Conservation (phyloP, 768 basidiomycete species). For the Pluteus cervinus region DNA sequence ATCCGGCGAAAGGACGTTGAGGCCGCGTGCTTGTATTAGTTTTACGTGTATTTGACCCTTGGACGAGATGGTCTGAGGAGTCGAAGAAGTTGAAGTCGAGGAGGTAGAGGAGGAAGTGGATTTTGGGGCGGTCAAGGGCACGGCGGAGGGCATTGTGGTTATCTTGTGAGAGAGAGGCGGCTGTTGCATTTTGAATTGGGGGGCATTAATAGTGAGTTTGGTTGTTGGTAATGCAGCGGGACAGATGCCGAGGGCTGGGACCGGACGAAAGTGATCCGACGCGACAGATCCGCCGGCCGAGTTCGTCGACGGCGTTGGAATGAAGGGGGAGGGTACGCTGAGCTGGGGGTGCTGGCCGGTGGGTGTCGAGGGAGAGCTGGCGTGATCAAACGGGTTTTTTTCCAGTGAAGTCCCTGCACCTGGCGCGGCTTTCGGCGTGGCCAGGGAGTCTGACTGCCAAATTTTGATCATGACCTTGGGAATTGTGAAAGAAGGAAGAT, state of each 20-base stretch:
- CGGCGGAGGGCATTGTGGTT: slow-evolving; percentile 13
- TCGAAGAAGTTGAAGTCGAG: slow-evolving; percentile 17
- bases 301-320: slow-evolving; percentile 24
- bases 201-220: slow-evolving; percentile 76
- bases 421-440: slow-evolving; percentile 59
- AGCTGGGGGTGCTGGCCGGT: slow-evolving; percentile 35
- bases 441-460: slow-evolving; percentile 49
- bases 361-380: slow-evolving; percentile 19
- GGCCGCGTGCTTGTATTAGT: slow-evolving; percentile 83
- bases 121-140: slow-evolving; percentile 25
- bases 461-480: slow-evolving; percentile 56
- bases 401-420: slow-evolving; percentile 29
- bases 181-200: slow-evolving; percentile 76
- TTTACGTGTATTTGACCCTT: slow-evolving; percentile 90
- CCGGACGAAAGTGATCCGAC: slow-evolving; percentile 35
- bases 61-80: slow-evolving; percentile 30
- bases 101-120: slow-evolving; percentile 36
- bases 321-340: slow-evolving; percentile 15
- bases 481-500: slow-evolving; percentile 9
- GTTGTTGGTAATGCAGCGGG: slow-evolving; percentile 50
- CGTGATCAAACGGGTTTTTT: slow-evolving; percentile 61
- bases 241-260: slow-evolving; percentile 39
- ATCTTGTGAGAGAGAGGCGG: slow-evolving; percentile 40
- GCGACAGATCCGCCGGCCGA: slow-evolving; percentile 32
- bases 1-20: slow-evolving; percentile 61